Evolutionary conservation across 345 rosid species (phyloP), one percentile per base, ranked within the genome.

Genomic region (Eucalyptus cloeziana): DNA sequence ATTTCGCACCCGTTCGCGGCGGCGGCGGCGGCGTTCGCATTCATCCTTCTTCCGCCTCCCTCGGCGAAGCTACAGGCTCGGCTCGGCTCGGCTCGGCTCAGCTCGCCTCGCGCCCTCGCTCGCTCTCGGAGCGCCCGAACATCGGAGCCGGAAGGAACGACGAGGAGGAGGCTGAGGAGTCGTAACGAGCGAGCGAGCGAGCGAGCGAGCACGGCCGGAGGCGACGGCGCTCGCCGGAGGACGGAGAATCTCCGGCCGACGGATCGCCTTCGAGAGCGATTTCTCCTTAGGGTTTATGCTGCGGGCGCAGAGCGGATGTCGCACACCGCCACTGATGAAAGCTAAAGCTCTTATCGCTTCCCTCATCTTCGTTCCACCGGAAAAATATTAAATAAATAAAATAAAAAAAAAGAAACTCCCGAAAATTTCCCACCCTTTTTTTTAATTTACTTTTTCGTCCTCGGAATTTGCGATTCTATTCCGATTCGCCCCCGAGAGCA

Each of bases 11-110:
- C 91, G 85, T 54, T 89, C 67, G 43, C 4, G 58, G 58, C 58
- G 25, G 47, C 51, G 49, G 40, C 56, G 4, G 56, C 64, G 86
- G 90, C 91, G 86, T 91, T 94, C 95, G 94, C 95, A 91, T 92
- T 93, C 87, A 12, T 90, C 25, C 58, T 52, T 19, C 10, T 52
- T 49, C 16, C 51, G 10, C 58, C 58, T 52, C 58, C 58, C 58
- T 8, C 25, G 58, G 25, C 58, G 58, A 40, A 40, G 85, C 85
- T 52, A 11, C 47, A 7, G 47, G 14, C 15, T 40, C 47, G 40
- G 44, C 81, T 67, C 22, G 1, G 52, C 52, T 50, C 19, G 7
- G 54, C 56, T 51, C 56, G 22, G 56, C 56, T 52, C 56, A 25
- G 64, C 64, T 58, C 64, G 30, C 30, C 56, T 25, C 64, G n/a